Conservation (phyloP, 2,329 filamentous ascomycete species). For the Botrytis hyacinthi region DNA sequence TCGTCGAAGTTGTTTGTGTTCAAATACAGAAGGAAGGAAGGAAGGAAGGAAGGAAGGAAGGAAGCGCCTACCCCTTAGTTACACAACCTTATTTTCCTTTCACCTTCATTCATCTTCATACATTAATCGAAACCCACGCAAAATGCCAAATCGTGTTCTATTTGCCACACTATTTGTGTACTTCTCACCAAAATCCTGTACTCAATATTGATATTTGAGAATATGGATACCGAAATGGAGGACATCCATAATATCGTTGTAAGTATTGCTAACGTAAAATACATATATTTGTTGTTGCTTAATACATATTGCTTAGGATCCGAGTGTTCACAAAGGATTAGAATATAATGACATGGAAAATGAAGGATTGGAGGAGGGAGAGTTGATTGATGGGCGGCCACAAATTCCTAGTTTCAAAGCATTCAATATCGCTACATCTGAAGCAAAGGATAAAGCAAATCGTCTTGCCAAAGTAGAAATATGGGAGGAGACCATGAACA, state of each 20-base stretch:
- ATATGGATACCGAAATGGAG: neutral
- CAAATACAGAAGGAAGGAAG: neutral
- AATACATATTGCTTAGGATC: neutral
- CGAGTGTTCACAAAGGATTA: accelerated
- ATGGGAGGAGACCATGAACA: neutral
- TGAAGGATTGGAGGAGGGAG: neutral
- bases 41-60: neutral
- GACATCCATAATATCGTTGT: neutral
- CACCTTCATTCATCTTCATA: neutral
- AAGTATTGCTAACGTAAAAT: neutral
- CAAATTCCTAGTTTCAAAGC: neutral
- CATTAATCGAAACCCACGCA: neutral
- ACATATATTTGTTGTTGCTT: neutral
- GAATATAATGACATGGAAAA: neutral
- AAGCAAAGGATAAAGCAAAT: too few relatives aligned
- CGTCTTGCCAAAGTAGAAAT: neutral
- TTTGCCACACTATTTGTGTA: neutral
- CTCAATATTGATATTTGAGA: neutral
- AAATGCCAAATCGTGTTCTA: neutral
- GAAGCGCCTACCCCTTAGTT: neutral
- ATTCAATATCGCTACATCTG: neutral
- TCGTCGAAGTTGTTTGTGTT: neutral
- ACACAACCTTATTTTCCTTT: neutral
- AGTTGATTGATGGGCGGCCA: neutral
- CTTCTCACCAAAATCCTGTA: neutral